phyloP scores from a whole-genome alignment of 345 rosid species.

The Moringa oleifera region DNA sequence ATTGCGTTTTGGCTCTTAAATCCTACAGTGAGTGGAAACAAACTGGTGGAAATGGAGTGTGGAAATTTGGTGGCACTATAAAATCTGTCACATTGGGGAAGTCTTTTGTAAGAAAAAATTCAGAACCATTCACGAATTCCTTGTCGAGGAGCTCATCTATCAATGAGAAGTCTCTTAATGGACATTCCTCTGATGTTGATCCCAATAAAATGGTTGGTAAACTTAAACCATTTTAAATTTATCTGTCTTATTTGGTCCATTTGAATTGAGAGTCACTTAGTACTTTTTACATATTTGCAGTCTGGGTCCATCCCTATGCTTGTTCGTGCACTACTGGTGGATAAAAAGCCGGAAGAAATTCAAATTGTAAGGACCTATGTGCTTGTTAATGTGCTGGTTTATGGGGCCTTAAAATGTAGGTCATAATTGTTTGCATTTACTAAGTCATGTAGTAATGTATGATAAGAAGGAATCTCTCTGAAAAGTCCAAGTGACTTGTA shows the following conservation, averaged over 20 bases:
- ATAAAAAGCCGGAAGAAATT: slow-evolving; percentile 82
- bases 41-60: slow-evolving; percentile 63
- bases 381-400: background rate
- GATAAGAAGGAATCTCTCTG: no score
- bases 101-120: slow-evolving; percentile 58
- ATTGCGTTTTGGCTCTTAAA: slow-evolving; percentile 70
- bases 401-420: no score
- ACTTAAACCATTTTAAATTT: slow-evolving; percentile 20
- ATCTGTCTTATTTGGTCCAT: background rate
- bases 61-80: slow-evolving; percentile 79
- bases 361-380: slow-evolving; percentile 46
- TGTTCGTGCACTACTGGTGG: slow-evolving; percentile 66
- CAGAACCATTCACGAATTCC: slow-evolving; percentile 68
- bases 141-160: slow-evolving; percentile 53
- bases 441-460: no score
- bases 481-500: no score
- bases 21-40: slow-evolving; percentile 82
- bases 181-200: slow-evolving; percentile 29
- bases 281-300: slow-evolving; percentile 26
- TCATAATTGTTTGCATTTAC: no score
- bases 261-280: slow-evolving; percentile 10
- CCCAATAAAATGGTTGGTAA: slow-evolving; percentile 62
- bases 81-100: slow-evolving; percentile 46
- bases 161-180: slow-evolving; percentile 33
- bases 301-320: slow-evolving; percentile 62